Conservation (phyloP, 257 asterid genomes). For the Nicotiana knightiana region DNA sequence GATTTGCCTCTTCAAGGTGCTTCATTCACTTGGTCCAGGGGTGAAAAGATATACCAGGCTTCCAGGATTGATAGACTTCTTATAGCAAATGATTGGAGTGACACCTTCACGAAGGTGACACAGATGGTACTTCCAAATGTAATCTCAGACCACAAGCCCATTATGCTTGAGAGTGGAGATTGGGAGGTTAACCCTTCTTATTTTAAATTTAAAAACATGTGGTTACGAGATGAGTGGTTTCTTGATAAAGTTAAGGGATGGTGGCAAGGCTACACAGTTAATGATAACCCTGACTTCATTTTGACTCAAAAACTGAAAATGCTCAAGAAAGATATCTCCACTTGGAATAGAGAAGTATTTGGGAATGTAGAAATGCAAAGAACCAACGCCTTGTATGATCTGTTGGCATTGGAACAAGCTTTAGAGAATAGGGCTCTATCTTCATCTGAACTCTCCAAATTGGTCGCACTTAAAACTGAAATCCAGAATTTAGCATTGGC, state of each 20-base stretch:
- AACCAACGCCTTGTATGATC: not conserved
- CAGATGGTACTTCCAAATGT: not conserved
- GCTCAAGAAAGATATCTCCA: not conserved
- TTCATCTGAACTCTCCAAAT: not conserved
- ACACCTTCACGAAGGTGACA: not conserved
- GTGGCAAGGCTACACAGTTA: not conserved
- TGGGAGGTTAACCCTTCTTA: no score
- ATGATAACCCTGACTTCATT: no score
- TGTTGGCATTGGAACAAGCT: not conserved
- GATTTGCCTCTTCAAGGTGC: not conserved
- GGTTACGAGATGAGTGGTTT: not conserved
- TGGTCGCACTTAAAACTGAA: no score
- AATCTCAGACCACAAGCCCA: not conserved
- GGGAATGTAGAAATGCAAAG: not conserved
- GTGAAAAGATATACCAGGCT: not conserved
- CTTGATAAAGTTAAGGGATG: no score
- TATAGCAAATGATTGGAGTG: not conserved
- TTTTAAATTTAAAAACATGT: not conserved
- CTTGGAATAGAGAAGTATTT: not conserved
- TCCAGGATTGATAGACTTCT: not conserved
- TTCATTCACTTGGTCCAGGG: not conserved
- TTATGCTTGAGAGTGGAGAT: not conserved
- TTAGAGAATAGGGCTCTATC: not conserved
- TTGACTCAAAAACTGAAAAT: not conserved
- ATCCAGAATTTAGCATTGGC: no score